Percentiles rank a stretch among this genome's conserved stretches.
phyloP scores from a whole-genome alignment of 192 early-diverging fungal species.

The Entomortierella beljakovae region DNA sequence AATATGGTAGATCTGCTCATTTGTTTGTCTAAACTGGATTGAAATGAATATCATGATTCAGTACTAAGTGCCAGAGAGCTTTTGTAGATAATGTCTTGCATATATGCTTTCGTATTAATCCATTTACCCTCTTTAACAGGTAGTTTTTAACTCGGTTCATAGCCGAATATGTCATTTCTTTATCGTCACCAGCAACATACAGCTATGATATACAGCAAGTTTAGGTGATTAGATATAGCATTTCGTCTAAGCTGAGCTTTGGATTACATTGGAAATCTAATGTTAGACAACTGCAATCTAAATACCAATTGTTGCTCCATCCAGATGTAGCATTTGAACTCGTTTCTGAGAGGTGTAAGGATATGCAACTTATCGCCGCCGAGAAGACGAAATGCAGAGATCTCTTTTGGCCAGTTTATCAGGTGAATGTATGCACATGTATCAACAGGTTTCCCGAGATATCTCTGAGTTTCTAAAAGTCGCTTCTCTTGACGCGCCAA shows the following conservation, averaged over 20 bases:
- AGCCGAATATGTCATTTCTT: constrained; percentile 1
- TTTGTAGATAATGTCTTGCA: no score
- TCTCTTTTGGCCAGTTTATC: constrained; percentile 24
- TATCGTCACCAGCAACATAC: constrained; percentile 15
- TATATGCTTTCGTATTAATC: not conserved
- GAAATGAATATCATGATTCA: not conserved
- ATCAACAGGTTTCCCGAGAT: constrained; percentile 12
- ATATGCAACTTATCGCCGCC: constrained; percentile 21
- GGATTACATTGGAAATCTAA: no score
- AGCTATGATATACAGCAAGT: not conserved
- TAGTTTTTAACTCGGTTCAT: constrained; percentile 39
- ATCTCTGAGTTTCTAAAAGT: constrained; percentile 9
- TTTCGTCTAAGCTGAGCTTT: no score
- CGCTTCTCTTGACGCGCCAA: constrained; percentile 8
- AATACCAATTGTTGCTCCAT: constrained; percentile 13
- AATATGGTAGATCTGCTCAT: constrained; percentile 12
- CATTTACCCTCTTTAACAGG: constrained; percentile 24
- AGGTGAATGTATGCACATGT: constrained; percentile 11
- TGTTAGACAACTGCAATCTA: not conserved
- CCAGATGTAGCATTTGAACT: constrained; percentile 44
- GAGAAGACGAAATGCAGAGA: constrained; percentile 11
- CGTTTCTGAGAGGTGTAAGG: constrained; percentile 15
- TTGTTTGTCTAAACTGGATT: constrained; percentile 2
- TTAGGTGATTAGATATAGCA: no score
- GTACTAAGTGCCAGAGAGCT: not conserved